Base-by-base conservation (phyloP, 75 land plant genomes). In the Pseudotsuga menziesii region DNA sequence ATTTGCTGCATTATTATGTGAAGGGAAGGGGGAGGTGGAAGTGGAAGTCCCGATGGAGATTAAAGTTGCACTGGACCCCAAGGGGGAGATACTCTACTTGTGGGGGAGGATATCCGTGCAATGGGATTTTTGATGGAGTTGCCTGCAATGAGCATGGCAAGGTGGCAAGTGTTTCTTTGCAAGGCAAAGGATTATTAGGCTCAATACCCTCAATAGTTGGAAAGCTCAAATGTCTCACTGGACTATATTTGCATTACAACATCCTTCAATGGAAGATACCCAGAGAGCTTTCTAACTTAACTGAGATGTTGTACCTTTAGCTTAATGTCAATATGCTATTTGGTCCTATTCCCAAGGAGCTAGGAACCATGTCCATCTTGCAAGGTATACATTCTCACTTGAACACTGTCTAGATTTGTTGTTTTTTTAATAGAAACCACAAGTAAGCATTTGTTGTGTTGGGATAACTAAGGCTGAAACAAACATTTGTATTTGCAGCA, bases 231-330 rank as follows among this genome's bases (percentile, higher is more conserved):
- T 81, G 77, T 58, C 83, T 96, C 57, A 81, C 92, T 4, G 94
- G 92, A 13, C 78, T 96, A 12, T 93, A 85, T 85, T 74, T 96
- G 78, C 97, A 93, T 70, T 93, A 91, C 79, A 93, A 96, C 77
- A 61, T 41, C 4, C 86, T 96, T 56, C 71, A 56, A 6, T 94
- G 98, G n/a, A 79, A 74, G 67, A 89, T 97, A 63, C 97, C 99
- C 5, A 73, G 70, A 41, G 88, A 89, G 74, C 84, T 97, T 25
- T 77, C 82, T 4, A 72, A 78, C 48, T 81, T 93, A 12, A 76
- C 80, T 6, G 86, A 81, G 56, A 85, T 96, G 48, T 39, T 86
- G 6, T 94, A 96, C 60, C 81, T 96, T 26, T 93, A 94, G 71
- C 90, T 96, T 20, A 83, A 94, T 80, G 85, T 87, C 20, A 96